Conservation (phyloP, 768 basidiomycete genomes). For the Podaxis sp. region DNA sequence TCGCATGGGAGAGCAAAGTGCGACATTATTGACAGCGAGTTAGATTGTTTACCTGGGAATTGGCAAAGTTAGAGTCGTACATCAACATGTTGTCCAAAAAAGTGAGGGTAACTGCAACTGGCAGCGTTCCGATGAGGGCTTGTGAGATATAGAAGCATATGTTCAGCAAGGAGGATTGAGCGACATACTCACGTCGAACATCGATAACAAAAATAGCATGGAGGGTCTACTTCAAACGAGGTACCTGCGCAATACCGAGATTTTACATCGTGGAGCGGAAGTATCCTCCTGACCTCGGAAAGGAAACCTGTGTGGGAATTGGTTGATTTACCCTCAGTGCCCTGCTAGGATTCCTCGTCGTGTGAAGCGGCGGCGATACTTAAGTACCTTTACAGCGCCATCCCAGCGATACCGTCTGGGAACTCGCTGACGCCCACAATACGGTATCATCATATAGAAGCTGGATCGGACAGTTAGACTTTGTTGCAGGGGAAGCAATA, state of each 20-base stretch:
- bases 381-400: no score
- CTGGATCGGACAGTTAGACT: no score
- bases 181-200: background rate
- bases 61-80: background rate
- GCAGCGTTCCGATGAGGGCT: background rate
- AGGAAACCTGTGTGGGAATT: no score
- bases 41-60: background rate
- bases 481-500: background rate
- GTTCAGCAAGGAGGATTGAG: background rate
- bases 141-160: constrained; percentile 3
- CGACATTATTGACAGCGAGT: background rate
- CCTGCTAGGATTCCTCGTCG: no score
- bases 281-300: no score
- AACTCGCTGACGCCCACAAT: no score
- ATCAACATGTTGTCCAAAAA: background rate
- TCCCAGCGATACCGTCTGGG: no score
- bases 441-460: no score
- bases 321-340: no score
- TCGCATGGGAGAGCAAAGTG: background rate
- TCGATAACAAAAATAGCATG: constrained; percentile 3
- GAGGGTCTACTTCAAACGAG: background rate
- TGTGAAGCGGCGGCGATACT: no score
- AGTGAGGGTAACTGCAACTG: background rate
- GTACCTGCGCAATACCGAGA: no score
- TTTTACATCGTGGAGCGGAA: no score